Evolutionary conservation across 176 grass and related monocot genomes (phyloP).

Genomic region (Phoenix dactylifera): DNA sequence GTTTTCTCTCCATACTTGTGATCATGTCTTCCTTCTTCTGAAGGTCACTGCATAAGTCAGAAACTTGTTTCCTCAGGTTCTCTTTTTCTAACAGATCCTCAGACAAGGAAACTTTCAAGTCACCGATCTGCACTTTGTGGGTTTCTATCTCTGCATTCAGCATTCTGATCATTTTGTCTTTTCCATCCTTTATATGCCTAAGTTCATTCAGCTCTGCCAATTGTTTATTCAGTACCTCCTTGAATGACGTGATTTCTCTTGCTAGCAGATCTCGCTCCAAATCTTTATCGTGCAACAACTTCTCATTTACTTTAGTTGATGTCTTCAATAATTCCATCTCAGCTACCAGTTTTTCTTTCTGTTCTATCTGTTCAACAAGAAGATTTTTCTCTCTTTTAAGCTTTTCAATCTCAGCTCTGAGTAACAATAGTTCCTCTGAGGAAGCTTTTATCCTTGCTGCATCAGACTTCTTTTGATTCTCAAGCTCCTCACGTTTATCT

Average conservation of each 20-base stretch:
- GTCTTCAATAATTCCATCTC: conserved; percentile 1
- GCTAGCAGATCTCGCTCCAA: conserved; percentile 51
- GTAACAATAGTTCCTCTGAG: conserved; percentile 47
- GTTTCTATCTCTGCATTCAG: conserved; percentile 52
- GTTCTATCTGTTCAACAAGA: conserved; percentile 31
- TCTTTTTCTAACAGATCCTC: conserved; percentile 58
- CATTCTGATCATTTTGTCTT: conserved; percentile 38
- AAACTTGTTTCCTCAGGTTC: conserved; percentile 41
- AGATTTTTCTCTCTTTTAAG: conserved; percentile 47
- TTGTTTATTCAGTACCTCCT: conserved; percentile 33
- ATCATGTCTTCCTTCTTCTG: conserved; percentile 27
- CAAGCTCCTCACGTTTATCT: conserved; percentile 49
- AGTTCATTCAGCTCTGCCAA: conserved; percentile 38
- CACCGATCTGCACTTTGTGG: conserved; percentile 37
- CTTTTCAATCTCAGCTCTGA: conserved; percentile 43
- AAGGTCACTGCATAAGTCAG: conserved; percentile 46
- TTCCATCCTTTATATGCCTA: conserved; percentile 39
- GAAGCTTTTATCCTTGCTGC: conserved; percentile 43
- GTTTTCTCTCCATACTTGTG: not conserved
- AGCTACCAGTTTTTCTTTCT: conserved; percentile 44
- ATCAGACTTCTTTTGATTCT: conserved; percentile 49
- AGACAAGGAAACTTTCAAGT: conserved; percentile 46
- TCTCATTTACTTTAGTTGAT: conserved; percentile 36
- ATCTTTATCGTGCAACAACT: conserved; percentile 39
- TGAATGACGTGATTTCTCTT: conserved; percentile 39